Evolutionary conservation across 2,329 filamentous ascomycete genomes (phyloP), one percentile per base, ranked within the genome.

Genomic region (Curvularia eragrostidis): DNA sequence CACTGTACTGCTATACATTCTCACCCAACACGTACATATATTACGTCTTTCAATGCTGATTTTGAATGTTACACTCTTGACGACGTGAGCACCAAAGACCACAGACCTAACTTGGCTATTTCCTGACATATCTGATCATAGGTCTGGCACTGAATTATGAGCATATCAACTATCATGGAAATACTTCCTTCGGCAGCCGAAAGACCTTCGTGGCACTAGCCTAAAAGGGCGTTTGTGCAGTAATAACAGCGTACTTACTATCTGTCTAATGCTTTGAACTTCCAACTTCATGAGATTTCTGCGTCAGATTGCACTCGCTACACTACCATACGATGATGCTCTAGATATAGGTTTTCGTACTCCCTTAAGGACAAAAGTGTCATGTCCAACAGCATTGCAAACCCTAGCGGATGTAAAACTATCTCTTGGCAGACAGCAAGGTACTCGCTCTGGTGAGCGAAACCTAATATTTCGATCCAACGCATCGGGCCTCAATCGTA

Each of bases 401-500:
- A 43, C 36, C 43, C 28, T 39, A 46, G 6, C n/a, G 30, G 21
- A 8, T 13, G 36, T 21, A 15, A n/a, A n/a, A n/a, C n/a, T n/a
- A 32, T 18, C 54, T 39, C 65, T 68, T 68, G 63, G 65, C 65
- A 50, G 56, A 59, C 65, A 68, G 55, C 65, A 68, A n/a, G 62
- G 65, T 68, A 51, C 65, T 65, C 65, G 65, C 8, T 21, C 65
- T 63, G 61, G 65, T 7, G n/a, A 15, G 23, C 42, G 36, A 36
- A 43, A 48, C 6, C 18, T n/a, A 6, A 44, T 23, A 41, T 50
- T 24, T 13, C 2, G 32, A 34, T 34, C 3, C 10, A 2, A 38
- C 18, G 3, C 7, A 10, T 18, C 21, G 3, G 8, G 1, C n/a
- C 34, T 48, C 2, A 18, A 24, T 3, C 6, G 39, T n/a, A 1